phyloP scores from a whole-genome alignment of 257 asterid genomes.

The Galeopsis tetrahit region DNA sequence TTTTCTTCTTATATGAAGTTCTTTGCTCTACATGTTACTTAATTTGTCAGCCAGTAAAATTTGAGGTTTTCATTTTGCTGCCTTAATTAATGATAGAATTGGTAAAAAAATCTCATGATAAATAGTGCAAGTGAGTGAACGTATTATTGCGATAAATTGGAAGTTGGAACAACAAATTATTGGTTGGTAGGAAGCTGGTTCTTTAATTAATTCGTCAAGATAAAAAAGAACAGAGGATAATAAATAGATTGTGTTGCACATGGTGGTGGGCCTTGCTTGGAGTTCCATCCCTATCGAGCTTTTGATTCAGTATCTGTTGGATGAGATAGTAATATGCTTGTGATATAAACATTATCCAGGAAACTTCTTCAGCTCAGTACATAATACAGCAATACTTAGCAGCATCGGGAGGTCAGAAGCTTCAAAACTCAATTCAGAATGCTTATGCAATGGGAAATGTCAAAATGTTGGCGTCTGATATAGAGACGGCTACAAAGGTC shows the following conservation, averaged over 20 bases:
- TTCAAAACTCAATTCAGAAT: slow-evolving; percentile 64
- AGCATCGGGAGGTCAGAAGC: slow-evolving; percentile 80
- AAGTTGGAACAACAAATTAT: background rate
- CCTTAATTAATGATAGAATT: background rate
- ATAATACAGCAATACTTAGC: slow-evolving; percentile 82
- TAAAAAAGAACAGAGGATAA: slow-evolving; percentile 23
- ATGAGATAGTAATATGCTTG: slow-evolving; percentile 6
- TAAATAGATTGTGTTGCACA: slow-evolving; percentile 29
- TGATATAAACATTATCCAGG: slow-evolving; percentile 45
- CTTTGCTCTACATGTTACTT: background rate
- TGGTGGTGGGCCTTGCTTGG: slow-evolving; percentile 36
- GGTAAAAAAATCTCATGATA: background rate
- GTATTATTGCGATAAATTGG: background rate
- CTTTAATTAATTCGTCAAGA: slow-evolving; percentile 27
- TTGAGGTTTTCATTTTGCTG: background rate
- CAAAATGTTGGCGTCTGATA: slow-evolving; percentile 74
- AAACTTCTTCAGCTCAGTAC: slow-evolving; percentile 82
- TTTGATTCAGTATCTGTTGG: background rate
- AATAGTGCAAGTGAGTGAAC: background rate
- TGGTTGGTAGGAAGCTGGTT: slow-evolving; percentile 31
- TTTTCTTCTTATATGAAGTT: background rate
- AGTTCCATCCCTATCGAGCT: background rate
- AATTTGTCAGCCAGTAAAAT: background rate
- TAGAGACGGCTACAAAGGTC: slow-evolving; percentile 80
- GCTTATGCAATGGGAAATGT: slow-evolving; percentile 87